These are phyloP conservation scores for Tympanopsis confertula DNA, from an alignment of 2,329 filamentous ascomycete genomes.

Conservation along the genomic window DNA sequence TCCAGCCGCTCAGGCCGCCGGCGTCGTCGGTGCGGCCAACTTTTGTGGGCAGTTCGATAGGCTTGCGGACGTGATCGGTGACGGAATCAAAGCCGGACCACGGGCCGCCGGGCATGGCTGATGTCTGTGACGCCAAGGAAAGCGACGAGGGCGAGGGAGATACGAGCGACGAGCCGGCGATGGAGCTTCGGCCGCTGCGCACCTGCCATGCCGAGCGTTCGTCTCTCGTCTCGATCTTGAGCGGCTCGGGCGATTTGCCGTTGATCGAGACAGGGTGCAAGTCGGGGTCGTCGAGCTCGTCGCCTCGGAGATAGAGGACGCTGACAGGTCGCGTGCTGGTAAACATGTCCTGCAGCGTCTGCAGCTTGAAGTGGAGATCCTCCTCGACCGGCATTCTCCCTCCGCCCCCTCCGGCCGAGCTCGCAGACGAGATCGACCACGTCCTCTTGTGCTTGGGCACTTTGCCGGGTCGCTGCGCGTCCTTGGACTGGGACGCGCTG, in stretches of 20 bases:
- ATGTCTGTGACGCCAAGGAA: slow-evolving; percentile 46
- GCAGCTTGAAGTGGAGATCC: slow-evolving; percentile 68
- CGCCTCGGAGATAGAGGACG: slow-evolving; percentile 65
- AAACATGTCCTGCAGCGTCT: slow-evolving; percentile 77
- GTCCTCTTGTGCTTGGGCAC: slow-evolving; percentile 82
- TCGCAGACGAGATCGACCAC: slow-evolving; percentile 83
- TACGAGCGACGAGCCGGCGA: slow-evolving; percentile 47
- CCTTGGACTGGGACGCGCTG: slow-evolving; percentile 28
- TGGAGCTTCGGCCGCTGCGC: slow-evolving; percentile 42
- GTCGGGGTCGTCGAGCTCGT: slow-evolving; percentile 70
- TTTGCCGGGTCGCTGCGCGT: slow-evolving; percentile 59
- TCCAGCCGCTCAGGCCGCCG: slow-evolving; percentile 66
- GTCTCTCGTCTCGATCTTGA: slow-evolving; percentile 36
- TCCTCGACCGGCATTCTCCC: slow-evolving; percentile 50
- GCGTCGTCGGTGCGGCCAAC: slow-evolving; percentile 43
- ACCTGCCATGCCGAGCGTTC: slow-evolving; percentile 34
- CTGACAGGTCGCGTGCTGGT: slow-evolving; percentile 71
- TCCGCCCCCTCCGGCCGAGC: slow-evolving; percentile 39
- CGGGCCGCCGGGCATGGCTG: slow-evolving; percentile 26
- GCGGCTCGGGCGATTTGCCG: slow-evolving; percentile 53
- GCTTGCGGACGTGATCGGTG: slow-evolving; percentile 31
- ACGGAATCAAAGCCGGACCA: slow-evolving; percentile 49
- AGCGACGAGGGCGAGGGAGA: slow-evolving; percentile 57
- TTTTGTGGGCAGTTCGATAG: slow-evolving; percentile 31
- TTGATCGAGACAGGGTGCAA: slow-evolving; percentile 63